Percentiles rank a stretch among this genome's conserved stretches.
Evolutionary conservation across 1,139 yeast genomes (phyloP).

Genomic region (Yamadazyma buinensis): DNA sequence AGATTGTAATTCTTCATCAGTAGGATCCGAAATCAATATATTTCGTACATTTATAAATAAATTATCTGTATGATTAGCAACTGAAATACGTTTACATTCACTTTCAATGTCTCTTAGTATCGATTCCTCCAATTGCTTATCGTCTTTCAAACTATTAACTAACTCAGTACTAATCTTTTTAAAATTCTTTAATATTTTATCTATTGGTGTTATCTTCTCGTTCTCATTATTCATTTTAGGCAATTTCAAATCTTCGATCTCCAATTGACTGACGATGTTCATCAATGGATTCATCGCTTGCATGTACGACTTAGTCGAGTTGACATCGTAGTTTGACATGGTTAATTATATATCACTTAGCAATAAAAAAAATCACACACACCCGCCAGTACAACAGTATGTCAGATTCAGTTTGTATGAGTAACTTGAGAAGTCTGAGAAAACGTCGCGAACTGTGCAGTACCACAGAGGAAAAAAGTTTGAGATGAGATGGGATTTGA

Average conservation of each 20-base stretch:
- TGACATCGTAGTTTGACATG: constrained; percentile 35
- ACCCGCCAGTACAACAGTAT: too few relatives aligned
- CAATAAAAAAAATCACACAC: too few relatives aligned
- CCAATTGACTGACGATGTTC: constrained; percentile 35
- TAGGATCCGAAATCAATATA: constrained; percentile 25
- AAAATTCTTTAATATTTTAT: constrained; percentile 25
- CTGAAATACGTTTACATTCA: constrained; percentile 28
- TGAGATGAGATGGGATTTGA: constrained; percentile 25
- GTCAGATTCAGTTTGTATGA: too few relatives aligned
- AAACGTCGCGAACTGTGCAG: not conserved
- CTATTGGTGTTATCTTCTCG: constrained; percentile 25
- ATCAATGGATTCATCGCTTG: constrained; percentile 71
- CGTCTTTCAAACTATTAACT: constrained; percentile 27
- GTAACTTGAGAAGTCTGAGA: not conserved
- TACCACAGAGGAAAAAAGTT: constrained; percentile 1
- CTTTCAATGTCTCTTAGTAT: constrained; percentile 19
- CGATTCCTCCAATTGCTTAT: constrained; percentile 11
- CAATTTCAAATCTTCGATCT: constrained; percentile 19
- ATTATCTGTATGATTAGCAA: constrained; percentile 21
- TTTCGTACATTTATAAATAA: constrained; percentile 21
- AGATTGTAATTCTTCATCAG: constrained; percentile 65
- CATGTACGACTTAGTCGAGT: constrained; percentile 75
- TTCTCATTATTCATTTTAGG: constrained; percentile 35
- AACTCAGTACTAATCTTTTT: constrained; percentile 28
- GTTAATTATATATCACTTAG: too few relatives aligned